phyloP scores from a whole-genome alignment of 768 basidiomycete species.

The Cantharellus cinnabarinus region DNA sequence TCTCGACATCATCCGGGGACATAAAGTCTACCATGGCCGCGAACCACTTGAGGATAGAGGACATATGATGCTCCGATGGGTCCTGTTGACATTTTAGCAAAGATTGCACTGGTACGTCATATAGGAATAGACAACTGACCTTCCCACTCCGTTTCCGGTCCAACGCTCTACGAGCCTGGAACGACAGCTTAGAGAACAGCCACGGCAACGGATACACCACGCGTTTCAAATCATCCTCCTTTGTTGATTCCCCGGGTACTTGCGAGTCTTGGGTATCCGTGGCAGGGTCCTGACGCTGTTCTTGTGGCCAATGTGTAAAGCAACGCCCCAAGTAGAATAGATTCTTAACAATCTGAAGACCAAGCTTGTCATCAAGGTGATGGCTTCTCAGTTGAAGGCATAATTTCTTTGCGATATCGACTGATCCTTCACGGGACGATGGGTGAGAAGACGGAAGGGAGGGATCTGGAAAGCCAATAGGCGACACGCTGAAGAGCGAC shows the following conservation, averaged over 20 bases:
- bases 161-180: conserved; percentile 56
- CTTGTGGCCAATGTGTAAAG: conserved; percentile 26
- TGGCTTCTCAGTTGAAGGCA: conserved; percentile 66
- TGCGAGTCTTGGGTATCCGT: conserved; percentile 4
- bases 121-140: conserved; percentile 19
- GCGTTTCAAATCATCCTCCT: conserved; percentile 11
- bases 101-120: background rate
- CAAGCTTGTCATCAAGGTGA: conserved; percentile 48
- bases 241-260: conserved; percentile 7
- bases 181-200: conserved; percentile 89
- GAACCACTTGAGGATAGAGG: conserved; percentile 75
- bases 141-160: conserved; percentile 25
- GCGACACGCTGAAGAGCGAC: conserved; percentile 36
- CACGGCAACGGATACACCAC: conserved; percentile 48
- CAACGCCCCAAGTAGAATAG: conserved; percentile 82
- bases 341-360: conserved; percentile 79
- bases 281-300: background rate
- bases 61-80: conserved; percentile 49
- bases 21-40: conserved; percentile 73
- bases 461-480: conserved; percentile 21
- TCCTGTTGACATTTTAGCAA: background rate
- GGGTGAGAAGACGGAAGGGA: conserved; percentile 21
- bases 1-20: conserved; percentile 33
- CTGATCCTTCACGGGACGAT: conserved; percentile 35
- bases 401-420: conserved; percentile 50